Evolutionary conservation across 2,329 filamentous ascomycete species (phyloP), one percentile per base, ranked within the genome.

Genomic region (Pestalotiopsis fici): DNA sequence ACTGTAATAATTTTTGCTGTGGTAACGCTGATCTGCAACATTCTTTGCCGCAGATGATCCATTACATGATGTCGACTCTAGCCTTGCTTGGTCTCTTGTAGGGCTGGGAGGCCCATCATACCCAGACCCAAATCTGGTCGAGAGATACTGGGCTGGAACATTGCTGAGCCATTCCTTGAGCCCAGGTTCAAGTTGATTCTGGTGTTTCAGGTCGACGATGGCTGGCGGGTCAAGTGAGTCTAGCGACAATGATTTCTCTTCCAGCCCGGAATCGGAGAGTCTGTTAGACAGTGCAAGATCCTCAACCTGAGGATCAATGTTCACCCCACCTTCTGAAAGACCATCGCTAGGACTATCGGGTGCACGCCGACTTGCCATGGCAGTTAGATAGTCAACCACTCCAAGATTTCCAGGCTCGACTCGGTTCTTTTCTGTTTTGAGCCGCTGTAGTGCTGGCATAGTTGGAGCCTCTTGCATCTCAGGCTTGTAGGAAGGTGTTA

Each of bases 91-190:
- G 37, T 43, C 31, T n/a, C 35, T 65, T n/a, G 37, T 43, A 39
- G 63, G 54, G 35, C 50, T 57, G 21, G 55, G 31, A 3, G 50
- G 54, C 23, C 63, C 63, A 23, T 65, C 63, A 59, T 56, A 65
- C 11, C 63, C 50, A n/a, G 63, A 59, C n/a, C 54, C 54, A 43
- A 57, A 39, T 31, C 25, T 12, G 7, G 31, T 59, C 15, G 23
- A 27, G 15, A n/a, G 39, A 23, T 54, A 39, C 13, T 63, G 13
- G 27, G 12, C 7, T 2, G 57, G 28, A 9, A 18, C 12, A 2
- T n/a, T 18, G 21, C 15, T 59, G 11, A 56, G 50, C 5, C 15
- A 59, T 18, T 18, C n/a, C 12, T 27, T 59, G 21, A 6, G 56
- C 25, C 21, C 15, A 27, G 12, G 15, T 39, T 11, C 27, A 27